Evolutionary conservation across 83 land plant genomes (phyloP), one percentile per base, ranked within the genome.

Genomic region (Picea abies): DNA sequence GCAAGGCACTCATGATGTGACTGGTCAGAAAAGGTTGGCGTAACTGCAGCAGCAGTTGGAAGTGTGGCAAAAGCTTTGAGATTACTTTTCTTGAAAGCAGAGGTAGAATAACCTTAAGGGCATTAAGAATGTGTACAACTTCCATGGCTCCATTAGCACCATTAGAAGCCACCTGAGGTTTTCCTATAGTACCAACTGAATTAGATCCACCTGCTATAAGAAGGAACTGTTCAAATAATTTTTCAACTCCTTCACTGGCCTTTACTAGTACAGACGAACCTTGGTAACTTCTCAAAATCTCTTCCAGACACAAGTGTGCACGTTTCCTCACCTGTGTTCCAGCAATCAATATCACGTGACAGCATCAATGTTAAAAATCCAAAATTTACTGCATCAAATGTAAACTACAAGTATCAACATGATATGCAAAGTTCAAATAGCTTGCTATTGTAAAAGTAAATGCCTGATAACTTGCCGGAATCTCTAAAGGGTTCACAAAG

Each of bases 81-180:
- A 79, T 83, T n/a, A 82, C 84, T 49, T 92, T 93, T 6, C 23
- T 44, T 4, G 99, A 89, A 87, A 96, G 85, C 10, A 85, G 81
- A 52, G 96, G 91, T 76, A 94, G 87, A 68, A 93, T 81, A 37
- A 87, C 85, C 65, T 86, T 93, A 65, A 96, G 72, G 52, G 92
- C 93, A 63, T 88, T 91, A 47, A 96, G 82, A 81, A 96, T 70
- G 85, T 87, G 87, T 10, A 96, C 80, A 64, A 93, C 92, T 81
- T 92, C 92, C 81, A 89, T 87, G 41, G 96, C 99, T 75, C 94
- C 97, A 78, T 82, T 87, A 22, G 92, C 81, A 19, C 84, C 85
- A 81, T 85, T 85, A 35, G 88, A 87, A 60, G 79, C 35, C 47
- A 80, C 83, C 49, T 16, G 62, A 12, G n/a, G 26, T 70, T 80